Evolutionary conservation across 305 asterid species (phyloP), one percentile per base, ranked within the genome.

Genomic region (Fraxinus albicans): DNA sequence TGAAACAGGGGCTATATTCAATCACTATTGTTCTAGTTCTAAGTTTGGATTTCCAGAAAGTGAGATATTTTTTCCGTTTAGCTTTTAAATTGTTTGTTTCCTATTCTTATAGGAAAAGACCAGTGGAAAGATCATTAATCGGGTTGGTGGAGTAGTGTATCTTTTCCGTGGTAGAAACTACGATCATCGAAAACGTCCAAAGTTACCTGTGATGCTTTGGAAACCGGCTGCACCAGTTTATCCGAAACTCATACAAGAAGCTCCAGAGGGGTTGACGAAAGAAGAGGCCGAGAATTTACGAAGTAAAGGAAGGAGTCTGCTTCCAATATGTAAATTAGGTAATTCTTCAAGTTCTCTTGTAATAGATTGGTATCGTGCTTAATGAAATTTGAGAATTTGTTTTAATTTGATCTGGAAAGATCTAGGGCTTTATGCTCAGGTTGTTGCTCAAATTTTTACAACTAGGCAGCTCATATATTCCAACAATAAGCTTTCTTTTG

Each of bases 151-250:
- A 29, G 92, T 96, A 60, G 89, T 93, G 44, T 96, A 90, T 88
- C 40, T 96, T n/a, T 96, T 96, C 81, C 94, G 99, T 4, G 99
- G 99, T 63, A 93, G 99, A 91, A 86, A 96, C 85, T 96, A 96
- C 75, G 91, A 93, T 89, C 95, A 86, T 73, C 89, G 78, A 4
- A 88, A 87, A 78, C 98, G 98, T 34, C 98, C 97, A 38, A 84
- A 86, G 82, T 88, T 90, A 17, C 99, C 99, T 0, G 87, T 96
- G 83, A 96, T 96, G 99, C 96, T 96, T 7, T 96, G 99, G 99
- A 96, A 93, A 87, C 99, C 99, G 15, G 99, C 99, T 67, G 87
- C 99, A 19, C 99, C 99, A 3, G 96, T 94, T 88, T 96, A 96
- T 85, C 99, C 99, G 1, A 96, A 96, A 88, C 97, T 96, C 70